Evolutionary conservation across 345 rosid genomes (phyloP).

Genomic region (Syzygium aqueum): DNA sequence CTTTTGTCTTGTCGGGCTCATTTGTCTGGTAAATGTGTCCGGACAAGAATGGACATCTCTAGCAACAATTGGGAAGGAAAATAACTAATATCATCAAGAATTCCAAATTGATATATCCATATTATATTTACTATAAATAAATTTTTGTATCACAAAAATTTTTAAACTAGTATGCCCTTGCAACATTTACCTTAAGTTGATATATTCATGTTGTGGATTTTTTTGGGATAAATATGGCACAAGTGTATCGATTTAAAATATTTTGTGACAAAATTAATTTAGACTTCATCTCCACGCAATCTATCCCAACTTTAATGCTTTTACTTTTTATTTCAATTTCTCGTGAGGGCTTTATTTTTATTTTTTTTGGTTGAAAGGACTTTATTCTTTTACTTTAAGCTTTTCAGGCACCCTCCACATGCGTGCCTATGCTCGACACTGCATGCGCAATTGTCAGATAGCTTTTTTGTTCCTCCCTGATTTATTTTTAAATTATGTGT

Average conservation of each 20-base stretch:
- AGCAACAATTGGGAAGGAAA: too few relatives aligned
- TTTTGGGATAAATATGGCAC: too few relatives aligned
- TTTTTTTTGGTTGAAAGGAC: neutral
- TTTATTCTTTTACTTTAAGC: neutral
- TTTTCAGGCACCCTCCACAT: neutral
- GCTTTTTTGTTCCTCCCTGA: neutral
- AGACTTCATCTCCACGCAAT: neutral
- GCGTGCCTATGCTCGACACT: neutral
- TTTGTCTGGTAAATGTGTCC: too few relatives aligned
- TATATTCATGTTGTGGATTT: neutral
- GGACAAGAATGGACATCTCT: too few relatives aligned
- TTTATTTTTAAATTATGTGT: neutral
- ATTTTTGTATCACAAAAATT: too few relatives aligned
- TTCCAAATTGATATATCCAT: too few relatives aligned
- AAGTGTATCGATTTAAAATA: too few relatives aligned
- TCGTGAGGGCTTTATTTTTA: neutral
- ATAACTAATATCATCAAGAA: too few relatives aligned
- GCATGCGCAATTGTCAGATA: neutral
- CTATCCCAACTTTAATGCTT: neutral
- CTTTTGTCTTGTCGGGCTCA: too few relatives aligned
- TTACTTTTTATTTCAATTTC: neutral
- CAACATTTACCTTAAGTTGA: too few relatives aligned
- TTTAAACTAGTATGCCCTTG: too few relatives aligned
- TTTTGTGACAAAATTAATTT: accelerated
- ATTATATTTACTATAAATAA: too few relatives aligned